A percentile compares a stretch with the other conserved stretches of the same genome.
These are phyloP conservation scores for Penicillium cataractarum DNA, from an alignment of 495 filamentous ascomycete genomes.

Conservation along the genomic window DNA sequence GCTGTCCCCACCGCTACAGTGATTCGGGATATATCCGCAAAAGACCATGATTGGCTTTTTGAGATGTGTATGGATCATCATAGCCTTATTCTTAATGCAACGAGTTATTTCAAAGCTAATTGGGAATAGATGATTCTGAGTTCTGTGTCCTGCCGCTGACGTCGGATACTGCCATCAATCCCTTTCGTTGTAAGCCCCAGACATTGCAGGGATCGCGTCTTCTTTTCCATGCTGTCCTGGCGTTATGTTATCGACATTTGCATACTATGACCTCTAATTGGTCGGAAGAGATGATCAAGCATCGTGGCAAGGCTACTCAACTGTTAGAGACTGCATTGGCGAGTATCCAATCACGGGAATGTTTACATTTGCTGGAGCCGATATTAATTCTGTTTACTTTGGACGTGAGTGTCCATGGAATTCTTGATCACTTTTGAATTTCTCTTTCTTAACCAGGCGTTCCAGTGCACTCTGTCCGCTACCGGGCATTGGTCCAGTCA, in stretches of 20 bases:
- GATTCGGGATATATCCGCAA: not conserved
- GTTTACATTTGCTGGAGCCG: conserved; percentile 16
- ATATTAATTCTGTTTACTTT: conserved; percentile 26
- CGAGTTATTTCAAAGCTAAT: not conserved
- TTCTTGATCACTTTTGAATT: not conserved
- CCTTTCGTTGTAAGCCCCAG: conserved; percentile 17
- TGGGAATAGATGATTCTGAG: conserved; percentile 21
- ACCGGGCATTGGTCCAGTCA: conserved; percentile 20
- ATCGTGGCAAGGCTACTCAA: conserved; percentile 20
- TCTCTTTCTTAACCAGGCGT: not conserved
- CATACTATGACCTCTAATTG: conserved; percentile 7
- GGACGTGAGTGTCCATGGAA: conserved; percentile 15
- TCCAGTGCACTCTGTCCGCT: conserved; percentile 23
- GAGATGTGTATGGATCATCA: conserved; percentile 2
- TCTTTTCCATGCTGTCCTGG: conserved; percentile 26
- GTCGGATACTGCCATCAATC: conserved; percentile 18
- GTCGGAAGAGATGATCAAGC: conserved; percentile 13
- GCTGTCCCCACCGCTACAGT: conserved; percentile 4
- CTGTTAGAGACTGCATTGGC: conserved; percentile 17
- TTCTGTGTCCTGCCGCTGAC: conserved; percentile 28
- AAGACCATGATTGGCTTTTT: conserved; percentile 9
- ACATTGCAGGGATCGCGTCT: conserved; percentile 10
- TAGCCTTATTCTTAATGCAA: not conserved
- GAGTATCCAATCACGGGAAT: not conserved
- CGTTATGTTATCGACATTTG: conserved; percentile 25